Base-by-base conservation (phyloP, 1,284 basidiomycete genomes). In the Moesziomyces aphidis region DNA sequence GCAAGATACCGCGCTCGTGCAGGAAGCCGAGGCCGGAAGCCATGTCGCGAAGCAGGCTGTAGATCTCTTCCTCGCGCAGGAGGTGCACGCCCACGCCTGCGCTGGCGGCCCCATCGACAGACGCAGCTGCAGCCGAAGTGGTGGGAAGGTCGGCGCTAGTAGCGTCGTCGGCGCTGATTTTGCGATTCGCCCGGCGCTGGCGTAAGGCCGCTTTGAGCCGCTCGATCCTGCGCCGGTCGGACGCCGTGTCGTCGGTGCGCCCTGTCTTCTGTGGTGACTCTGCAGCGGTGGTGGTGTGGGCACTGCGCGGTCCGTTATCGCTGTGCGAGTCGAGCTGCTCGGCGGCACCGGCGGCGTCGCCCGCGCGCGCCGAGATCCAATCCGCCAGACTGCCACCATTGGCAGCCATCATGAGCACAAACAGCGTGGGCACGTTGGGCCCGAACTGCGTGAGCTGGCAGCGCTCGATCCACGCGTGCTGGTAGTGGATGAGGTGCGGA, bases 401-500 rank as follows among this genome's bases (percentile, higher is more conserved):
- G 5, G 83, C 83, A 4, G 78, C 81, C 76, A 80, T 80, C 83
- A 84, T 84, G 13, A 84, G 53, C 26, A 84, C 79, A 44, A 79
- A 77, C 23, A 84, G 50, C 6, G 82, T 83, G 9, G 81, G 81
- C 7, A 84, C 81, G 11, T 55, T 51, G 3, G 83, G 83, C 8
- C 73, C 64, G 42, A 82, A 83, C 8, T 64, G 44, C 9, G 68
- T 73, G 22, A 69, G 39, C 58, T 76, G 76, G 9, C 76, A 66
- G 47, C 71, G 67, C 83, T 97, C 95, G 21, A 97, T 89, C 95
- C 95, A 97, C 0, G 94, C 90, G 78, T 97, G 95, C 85, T 97
- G 95, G 81, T 97, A 97, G 19, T 93, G 93, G 69, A 97, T 90
- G 75, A 97, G 94, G 75, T 97, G 96, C 4, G 91, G 92, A 86